A percentile compares a stretch with the other conserved stretches of the same genome.
Conservation (phyloP, 495 filamentous ascomycete species). For the Penicillium bovifimosum region DNA sequence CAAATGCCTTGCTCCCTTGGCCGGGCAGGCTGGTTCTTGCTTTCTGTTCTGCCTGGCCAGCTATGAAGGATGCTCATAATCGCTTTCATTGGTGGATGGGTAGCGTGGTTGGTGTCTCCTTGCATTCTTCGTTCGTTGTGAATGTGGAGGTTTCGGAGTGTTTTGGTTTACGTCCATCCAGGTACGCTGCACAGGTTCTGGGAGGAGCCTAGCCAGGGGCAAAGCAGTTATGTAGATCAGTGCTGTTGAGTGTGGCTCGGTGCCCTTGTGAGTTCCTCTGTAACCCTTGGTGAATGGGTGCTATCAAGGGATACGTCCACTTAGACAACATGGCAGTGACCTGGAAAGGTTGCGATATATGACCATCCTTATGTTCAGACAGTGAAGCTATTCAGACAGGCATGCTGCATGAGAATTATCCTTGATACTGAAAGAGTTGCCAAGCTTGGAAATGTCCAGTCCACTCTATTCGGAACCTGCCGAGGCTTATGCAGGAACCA, state of each 20-base stretch:
- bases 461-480: background rate
- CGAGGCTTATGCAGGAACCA: background rate
- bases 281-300: background rate
- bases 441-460: background rate
- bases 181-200: conserved; percentile 9
- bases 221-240: background rate
- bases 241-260: background rate
- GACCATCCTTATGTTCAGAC: background rate
- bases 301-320: background rate
- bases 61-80: conserved; percentile 8
- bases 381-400: too few relatives aligned
- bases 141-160: conserved; percentile 15
- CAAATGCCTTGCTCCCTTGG: conserved; percentile 16
- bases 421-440: background rate
- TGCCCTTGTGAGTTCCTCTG: background rate
- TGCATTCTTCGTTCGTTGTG: conserved; percentile 19
- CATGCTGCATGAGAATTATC: background rate
- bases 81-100: conserved; percentile 11
- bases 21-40: background rate
- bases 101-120: conserved; percentile 15
- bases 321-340: too few relatives aligned
- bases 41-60: background rate
- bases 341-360: background rate
- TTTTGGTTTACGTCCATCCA: background rate
- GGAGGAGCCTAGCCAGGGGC: background rate